Base-by-base conservation (phyloP, 768 basidiomycete genomes). In the Leucogyrophana mollusca region DNA sequence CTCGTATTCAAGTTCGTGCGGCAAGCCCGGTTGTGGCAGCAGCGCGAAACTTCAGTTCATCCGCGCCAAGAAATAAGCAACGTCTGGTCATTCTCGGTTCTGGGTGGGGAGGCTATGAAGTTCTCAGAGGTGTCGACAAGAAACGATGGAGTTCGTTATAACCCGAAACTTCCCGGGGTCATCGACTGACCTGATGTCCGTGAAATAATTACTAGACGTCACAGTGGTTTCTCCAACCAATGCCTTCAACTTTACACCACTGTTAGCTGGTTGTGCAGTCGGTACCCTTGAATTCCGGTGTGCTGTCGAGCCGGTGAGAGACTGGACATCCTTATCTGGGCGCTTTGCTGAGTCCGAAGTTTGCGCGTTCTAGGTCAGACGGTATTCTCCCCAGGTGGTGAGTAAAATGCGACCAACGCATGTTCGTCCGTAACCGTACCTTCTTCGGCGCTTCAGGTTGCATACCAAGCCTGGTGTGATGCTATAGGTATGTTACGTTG, bases 241-340 rank as follows among this genome's bases (percentile, higher is more conserved):
- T 16, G 56, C 66, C 30, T 70, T 70, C 59, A 69, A 70, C 36
- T 72, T 65, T 24, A 67, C 71, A 30, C 78, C 79, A 2, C 56
- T 80, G 14, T 60, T 82, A 4, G 78, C 79, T 0, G 62, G 71
- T 34, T 73, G 85, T 47, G 78, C 88, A 3, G 88, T 91, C 20
- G 92, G 92, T 3, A 92, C 91, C 5, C 70, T 94, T 38, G 90
- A 92, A 53, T 90, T 85, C 58, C 72, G 90, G 20, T 83, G 85
- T 56, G 85, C 88, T 0, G 72, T 91, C 25, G 91, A 94, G 64
- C 81, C 90, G 1, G 90, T 90, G 40, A 55, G 85, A 66, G 20
- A 39, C 35, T 34, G 6, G 27, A 30, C 7, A 30, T 30, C 7
- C 27, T 30, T 30, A n/a, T n/a, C n/a, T n/a, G n/a, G n/a, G n/a